These are phyloP conservation scores for Datura wrightii DNA, from an alignment of 257 asterid species.

Conservation along the genomic window DNA sequence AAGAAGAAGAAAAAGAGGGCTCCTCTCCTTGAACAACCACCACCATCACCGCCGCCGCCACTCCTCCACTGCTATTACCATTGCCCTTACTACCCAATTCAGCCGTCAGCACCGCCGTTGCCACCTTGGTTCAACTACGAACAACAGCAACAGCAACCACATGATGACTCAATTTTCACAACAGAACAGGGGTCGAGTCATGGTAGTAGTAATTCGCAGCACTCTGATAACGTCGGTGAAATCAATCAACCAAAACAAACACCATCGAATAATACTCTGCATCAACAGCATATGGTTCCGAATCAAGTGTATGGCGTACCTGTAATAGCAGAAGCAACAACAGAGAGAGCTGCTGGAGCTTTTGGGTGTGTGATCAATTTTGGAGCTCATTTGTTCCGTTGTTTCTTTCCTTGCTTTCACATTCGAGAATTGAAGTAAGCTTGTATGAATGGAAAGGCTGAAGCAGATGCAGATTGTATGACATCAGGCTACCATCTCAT, in stretches of 20 bases:
- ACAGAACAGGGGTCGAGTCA: conserved; percentile 31
- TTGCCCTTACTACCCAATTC: conserved; percentile 43
- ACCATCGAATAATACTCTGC: conserved; percentile 7
- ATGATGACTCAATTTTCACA: conserved; percentile 36
- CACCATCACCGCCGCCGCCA: conserved; percentile 43
- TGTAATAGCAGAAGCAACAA: conserved; percentile 33
- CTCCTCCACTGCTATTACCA: conserved; percentile 33
- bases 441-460: too few relatives aligned
- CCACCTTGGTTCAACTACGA: conserved; percentile 64
- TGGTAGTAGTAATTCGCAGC: conserved; percentile 3
- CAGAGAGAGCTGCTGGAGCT: conserved; percentile 45
- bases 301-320: conserved; percentile 43
- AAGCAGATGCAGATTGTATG: too few relatives aligned
- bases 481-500: background rate
- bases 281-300: conserved; percentile 46
- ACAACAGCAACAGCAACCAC: conserved; percentile 28
- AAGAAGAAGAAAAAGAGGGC: conserved; percentile 55
- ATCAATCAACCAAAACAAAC: conserved; percentile 26
- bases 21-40: conserved; percentile 34
- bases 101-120: conserved; percentile 77
- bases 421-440: conserved; percentile 40
- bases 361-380: conserved; percentile 53
- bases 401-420: conserved; percentile 72
- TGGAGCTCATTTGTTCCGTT: conserved; percentile 51
- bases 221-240: conserved; percentile 26